Base-by-base conservation (phyloP, 768 basidiomycete species). In the Gyrodon lividus region DNA sequence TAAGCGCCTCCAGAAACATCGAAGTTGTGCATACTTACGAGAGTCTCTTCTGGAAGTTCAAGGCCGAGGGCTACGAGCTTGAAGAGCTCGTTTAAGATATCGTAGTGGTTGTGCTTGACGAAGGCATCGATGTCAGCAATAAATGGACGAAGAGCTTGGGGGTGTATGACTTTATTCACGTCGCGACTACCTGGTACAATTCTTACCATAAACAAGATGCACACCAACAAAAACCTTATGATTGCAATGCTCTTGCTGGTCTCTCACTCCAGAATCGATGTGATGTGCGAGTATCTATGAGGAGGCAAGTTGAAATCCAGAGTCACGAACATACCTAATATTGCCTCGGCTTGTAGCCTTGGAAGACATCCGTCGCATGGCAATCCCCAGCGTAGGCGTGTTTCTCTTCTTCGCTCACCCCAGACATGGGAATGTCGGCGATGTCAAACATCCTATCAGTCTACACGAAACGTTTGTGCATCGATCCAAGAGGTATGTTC, bases 161-260 rank as follows among this genome's bases (percentile, higher is more conserved):
- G 81, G 51, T 84, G 81, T 28, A 63, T 56, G 6, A 71, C 71
- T 43, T 71, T 74, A 2, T 60, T 68, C 7, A 77, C 65, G 43
- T 78, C 72, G 31, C 75, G 70, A 54, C 81, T 75, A 43, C 80
- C 81, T 82, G 43, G 9, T 5, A 9, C 13, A 3, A 51, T 12
- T 6, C 1, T 37, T 31, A 9, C 28, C 16, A 38, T 17, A 9
- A 33, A 28, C 17, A 31, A 34, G 6, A n/a, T 31, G 14, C 17
- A 40, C 23, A 24, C 23, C 19, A 13, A 42, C n/a, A 16, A 42
- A 16, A 19, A 4, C 59, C 76, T 39, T 51, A 83, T 82, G 71
- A 56, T 79, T 80, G 58, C 84, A 84, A 38, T 78, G 72, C 58
- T 84, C 82, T 24, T 83, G 62, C 52, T 83, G 81, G 61, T 86